Base-by-base conservation (phyloP, 2,329 filamentous ascomycete genomes). In the Ophiocordyceps robertsii region DNA sequence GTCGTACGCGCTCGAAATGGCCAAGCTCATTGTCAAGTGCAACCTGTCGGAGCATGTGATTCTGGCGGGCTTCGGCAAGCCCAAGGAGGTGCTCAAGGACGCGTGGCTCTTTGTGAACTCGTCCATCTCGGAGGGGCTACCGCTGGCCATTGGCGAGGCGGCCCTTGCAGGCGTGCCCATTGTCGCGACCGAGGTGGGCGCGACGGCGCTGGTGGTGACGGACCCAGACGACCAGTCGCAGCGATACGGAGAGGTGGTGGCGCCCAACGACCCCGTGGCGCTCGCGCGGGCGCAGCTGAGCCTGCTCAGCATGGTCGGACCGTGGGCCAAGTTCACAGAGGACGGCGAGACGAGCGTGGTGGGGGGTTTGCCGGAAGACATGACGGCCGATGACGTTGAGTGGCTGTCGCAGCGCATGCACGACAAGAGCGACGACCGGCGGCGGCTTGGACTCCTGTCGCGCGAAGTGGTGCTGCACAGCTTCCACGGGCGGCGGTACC, bases 211-310 rank as follows among this genome's bases (percentile, higher is more conserved):
- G 24, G 71, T 76, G 0, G 60, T 76, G n/a, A 76, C 71, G 0
- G 70, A 75, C 47, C 69, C 67, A 0, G 46, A 53, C 32, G 66
- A 69, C 40, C 63, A 65, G 38, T 66, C 62, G 16, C 53, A 50
- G 49, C 62, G 67, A 5, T 81, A 75, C 60, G 76, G 73, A 47
- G 76, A 75, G 44, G 73, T 81, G 6, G 75, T 81, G 3, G 72
- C 77, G 13, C 77, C 77, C 3, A 81, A 81, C 49, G 77, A 82
- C 53, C 68, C 76, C 4, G 66, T 68, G 32, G 69, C 72, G 5
- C 63, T 82, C 2, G 77, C 77, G 2, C 65, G 70, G 21, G 77
- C 77, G 1, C 77, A 82, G 51, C 72, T 82, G 47, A 72, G 72
- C 43, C 67, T 81, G 49, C 65, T 82, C 12, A 74, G 68, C 7